phyloP scores from a whole-genome alignment of 345 rosid genomes.

The Kandelia obovata region DNA sequence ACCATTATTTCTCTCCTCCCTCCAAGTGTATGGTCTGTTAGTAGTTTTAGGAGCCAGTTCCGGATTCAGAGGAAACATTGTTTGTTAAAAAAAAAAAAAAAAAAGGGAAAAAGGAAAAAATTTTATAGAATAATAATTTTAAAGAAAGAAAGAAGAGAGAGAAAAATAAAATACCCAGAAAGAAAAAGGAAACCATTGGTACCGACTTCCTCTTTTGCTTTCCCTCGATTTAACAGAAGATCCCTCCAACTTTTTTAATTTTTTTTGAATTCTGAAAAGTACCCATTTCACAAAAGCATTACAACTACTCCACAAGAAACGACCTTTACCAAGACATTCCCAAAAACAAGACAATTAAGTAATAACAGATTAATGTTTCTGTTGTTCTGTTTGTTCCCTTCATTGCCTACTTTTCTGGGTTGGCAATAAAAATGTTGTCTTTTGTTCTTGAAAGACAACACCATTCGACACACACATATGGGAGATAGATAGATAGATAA shows the following conservation, averaged over 20 bases:
- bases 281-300: constrained; percentile 5
- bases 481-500: constrained; percentile 11
- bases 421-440: constrained; percentile 2
- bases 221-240: constrained; percentile 17
- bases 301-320: background rate
- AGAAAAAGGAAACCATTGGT: constrained; percentile 19
- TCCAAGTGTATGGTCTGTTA: constrained; percentile 68
- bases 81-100: constrained; percentile 5
- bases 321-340: background rate
- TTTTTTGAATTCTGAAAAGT: constrained; percentile 5
- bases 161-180: constrained; percentile 6
- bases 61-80: constrained; percentile 43
- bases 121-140: too few species aligned
- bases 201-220: constrained; percentile 15
- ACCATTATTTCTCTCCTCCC: constrained; percentile 19
- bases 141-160: background rate
- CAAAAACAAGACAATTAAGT: background rate
- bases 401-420: background rate
- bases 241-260: background rate
- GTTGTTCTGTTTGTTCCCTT: constrained; percentile 10
- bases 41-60: constrained; percentile 53
- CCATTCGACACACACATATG: background rate
- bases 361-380: background rate
- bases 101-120: background rate
- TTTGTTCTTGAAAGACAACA: constrained; percentile 18